Evolutionary conservation across 768 basidiomycete species (phyloP), one percentile per base, ranked within the genome.

Genomic region (Tulasnella sp.): DNA sequence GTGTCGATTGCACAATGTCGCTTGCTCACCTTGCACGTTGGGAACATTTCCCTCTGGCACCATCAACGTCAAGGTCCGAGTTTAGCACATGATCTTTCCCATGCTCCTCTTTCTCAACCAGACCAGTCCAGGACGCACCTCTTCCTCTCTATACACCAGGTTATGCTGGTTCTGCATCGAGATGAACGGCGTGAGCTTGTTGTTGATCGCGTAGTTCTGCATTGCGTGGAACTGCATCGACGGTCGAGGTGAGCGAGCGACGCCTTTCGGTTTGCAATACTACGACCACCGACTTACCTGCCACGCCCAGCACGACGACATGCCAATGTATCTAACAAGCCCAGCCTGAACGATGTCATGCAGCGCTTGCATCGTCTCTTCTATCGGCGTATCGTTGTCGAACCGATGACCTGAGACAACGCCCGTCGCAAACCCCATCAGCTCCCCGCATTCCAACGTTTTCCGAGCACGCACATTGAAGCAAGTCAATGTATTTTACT

Each of bases 321-420:
- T 71, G 42, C 83, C 83, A 37, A 84, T 83, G 75, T 83, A 85
- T 22, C 83, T 80, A 41, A 82, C 84, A 47, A 83, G 81, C 4
- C 85, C 85, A 9, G 81, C 81, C 74, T 84, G 79, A 26, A 65
- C 64, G 9, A 65, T 32, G 22, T 65, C 64, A 65, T 65, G 64
- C 19, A 65, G 39, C 39, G 64, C 64, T 9, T 65, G 64, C 64
- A 65, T 65, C 39, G 64, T 65, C 39, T 65, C 64, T 32, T 65
- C 47, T 6, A 52, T 52, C 17, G 47, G 47, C 16, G 47, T 52
- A n/a, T 52, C 47, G 7, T 52, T 52, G 64, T 65, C 64, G 64
- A 65, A 65, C 9, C 64, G 64, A 34, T 65, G 64, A 32, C 64
- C 64, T 65, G 26, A 2, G n/a, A 26, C n/a, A 9, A 26, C 11